Evolutionary conservation across 768 basidiomycete species (phyloP), one percentile per base, ranked within the genome.

Genomic region (Tremella fuciformis): DNA sequence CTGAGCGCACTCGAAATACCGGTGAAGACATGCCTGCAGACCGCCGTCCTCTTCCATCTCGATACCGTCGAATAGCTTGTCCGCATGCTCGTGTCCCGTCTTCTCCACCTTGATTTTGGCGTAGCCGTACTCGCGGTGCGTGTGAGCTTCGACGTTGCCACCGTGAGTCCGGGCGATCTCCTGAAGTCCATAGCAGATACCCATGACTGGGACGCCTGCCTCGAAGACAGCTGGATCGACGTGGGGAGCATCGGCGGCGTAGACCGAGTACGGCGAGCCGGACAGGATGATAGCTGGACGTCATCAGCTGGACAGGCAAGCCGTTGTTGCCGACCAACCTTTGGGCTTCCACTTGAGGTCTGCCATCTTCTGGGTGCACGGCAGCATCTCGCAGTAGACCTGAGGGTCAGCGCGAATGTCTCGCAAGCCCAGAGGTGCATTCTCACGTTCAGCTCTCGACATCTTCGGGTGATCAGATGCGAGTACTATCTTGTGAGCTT

Each of bases 191-290:
- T 97, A 98, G 76, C 96, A 99, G 57, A 98, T 97, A 19, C 96
- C 96, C 13, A 99, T 82, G 51, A 99, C 85, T 2, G 96, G 94
- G 1, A 97, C 86, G 21, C 86, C 90, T 37, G 60, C 57, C 44
- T 86, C 83, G 69, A 91, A 98, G 9, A 98, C 85, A 15, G 83
- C 87, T 16, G 91, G 89, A 78, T 99, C 94, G 29, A 91, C 92
- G 62, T 92, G 91, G 21, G 96, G 94, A 3, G 96, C 86, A 63
- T 85, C 93, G 25, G 83, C 77, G 64, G 93, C 96, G 77, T 97
- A 98, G 18, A 98, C 96, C 29, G 94, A 98, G 79, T 94, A 98
- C 0, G 96, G 96, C 0, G 96, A 97, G 42, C 96, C 96, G 39
- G 93, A 97, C 39, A 99, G 83, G 70, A 98, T 97, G 76, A 99